Base-by-base conservation (phyloP, 257 asterid genomes). In the Verbascum thapsus region DNA sequence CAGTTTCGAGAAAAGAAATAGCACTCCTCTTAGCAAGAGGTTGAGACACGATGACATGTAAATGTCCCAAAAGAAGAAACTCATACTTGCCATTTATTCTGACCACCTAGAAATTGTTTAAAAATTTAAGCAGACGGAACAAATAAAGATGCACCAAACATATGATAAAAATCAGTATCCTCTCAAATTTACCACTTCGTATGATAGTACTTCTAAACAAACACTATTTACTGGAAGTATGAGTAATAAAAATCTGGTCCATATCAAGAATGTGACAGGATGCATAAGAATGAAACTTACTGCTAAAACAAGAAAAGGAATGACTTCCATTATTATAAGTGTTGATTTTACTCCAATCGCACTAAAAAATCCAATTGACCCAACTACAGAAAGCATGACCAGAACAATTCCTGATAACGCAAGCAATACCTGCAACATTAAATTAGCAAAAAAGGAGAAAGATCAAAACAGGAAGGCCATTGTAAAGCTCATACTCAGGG, bases 291-390 rank as follows among this genome's bases (percentile, higher is more conserved):
- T 34, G 42, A 68, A 51, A 78, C 99, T 85, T 81, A 94, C 99
- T 0, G 99, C 99, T 70, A 10, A 40, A 40, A 40, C 44, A 40
- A 40, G 44, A 74, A 94, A 94, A 16, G 99, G 99, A 76, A 94
- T 90, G 85, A 94, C 99, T 94, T 94, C 99, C 99, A 94, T 88
- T 19, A 94, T 94, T 70, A 94, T 94, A 20, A 94, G 92, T 34
- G 99, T 94, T 30, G 99, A 94, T 76, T 94, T 90, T 61, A 94
- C 86, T 57, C 99, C 99, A 39, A 90, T 64, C 38, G 94, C 90
- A 76, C 99, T 94, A 90, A 87, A 94, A 73, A 94, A 83, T 44
- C 99, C 99, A 69, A 90, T 97, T 17, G 99, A 90, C 55, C 95
- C 99, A 61, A 94, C 96, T 68, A 94, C 98, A 52, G 99, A 94